phyloP scores from a whole-genome alignment of 805 yeast species.

The Ogataea kodamae region DNA sequence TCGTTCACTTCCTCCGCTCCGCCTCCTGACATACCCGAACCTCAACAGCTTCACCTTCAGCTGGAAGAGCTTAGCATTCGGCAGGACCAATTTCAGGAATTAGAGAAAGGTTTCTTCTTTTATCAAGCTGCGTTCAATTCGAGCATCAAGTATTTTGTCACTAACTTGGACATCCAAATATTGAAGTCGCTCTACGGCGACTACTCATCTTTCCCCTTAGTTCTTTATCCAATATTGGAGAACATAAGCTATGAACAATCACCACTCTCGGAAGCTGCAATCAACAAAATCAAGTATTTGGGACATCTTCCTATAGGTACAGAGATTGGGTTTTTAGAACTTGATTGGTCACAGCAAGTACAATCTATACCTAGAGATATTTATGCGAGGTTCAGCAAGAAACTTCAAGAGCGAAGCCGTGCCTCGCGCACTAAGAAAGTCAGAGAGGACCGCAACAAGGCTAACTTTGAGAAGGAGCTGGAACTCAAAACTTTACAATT shows the following conservation, averaged over 20 bases:
- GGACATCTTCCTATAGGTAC: conserved; percentile 85
- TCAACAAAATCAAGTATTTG: conserved; percentile 65
- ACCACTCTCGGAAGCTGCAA: conserved; percentile 50
- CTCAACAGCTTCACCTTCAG: conserved; percentile 4
- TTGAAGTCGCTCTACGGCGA: conserved; percentile 57
- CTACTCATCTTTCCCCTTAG: conserved; percentile 66
- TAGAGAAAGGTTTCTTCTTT: conserved; percentile 57
- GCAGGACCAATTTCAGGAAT: conserved; percentile 15
- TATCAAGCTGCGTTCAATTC: conserved; percentile 70
- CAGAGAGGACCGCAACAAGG: conserved; percentile 59
- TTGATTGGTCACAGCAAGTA: conserved; percentile 60
- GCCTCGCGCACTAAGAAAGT: conserved; percentile 44
- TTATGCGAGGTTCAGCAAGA: conserved; percentile 46
- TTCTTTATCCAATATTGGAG: conserved; percentile 60
- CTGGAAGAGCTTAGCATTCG: conserved; percentile 20
- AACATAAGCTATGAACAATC: conserved; percentile 60
- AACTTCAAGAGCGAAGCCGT: conserved; percentile 55
- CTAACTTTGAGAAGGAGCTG: conserved; percentile 52
- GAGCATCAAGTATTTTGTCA: conserved; percentile 60
- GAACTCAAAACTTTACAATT: conserved; percentile 58
- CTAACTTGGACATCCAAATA: conserved; percentile 77
- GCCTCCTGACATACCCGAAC: conserved; percentile 4
- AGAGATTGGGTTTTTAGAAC: conserved; percentile 75
- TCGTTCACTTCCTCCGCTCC: conserved; percentile 23
- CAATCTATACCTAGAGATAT: conserved; percentile 41